A percentile compares a stretch with the other conserved stretches of the same genome.
Evolutionary conservation across 176 grass and related monocot species (phyloP).

Genomic region (Areca catechu): DNA sequence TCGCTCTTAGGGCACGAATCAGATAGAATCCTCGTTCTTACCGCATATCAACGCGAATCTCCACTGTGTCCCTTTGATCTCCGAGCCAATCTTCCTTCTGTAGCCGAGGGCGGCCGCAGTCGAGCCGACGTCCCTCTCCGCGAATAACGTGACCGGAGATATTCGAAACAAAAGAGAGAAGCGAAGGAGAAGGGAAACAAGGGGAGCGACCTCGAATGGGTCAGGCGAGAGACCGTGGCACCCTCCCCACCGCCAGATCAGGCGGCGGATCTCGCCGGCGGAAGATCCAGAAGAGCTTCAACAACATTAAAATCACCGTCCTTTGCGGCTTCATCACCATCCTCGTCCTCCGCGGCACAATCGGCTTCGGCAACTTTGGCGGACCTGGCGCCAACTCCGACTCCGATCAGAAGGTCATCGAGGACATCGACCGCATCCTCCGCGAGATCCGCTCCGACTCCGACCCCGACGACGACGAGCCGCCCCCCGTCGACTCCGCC

Average conservation of each 20-base stretch:
- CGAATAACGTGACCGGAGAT: too few relatives aligned
- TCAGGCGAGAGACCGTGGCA: neutral
- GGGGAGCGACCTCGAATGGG: too few relatives aligned
- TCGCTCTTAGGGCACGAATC: too few relatives aligned
- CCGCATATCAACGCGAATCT: too few relatives aligned
- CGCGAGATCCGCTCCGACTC: constrained; percentile 34
- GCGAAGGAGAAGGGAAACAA: too few relatives aligned
- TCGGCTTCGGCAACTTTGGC: constrained; percentile 33
- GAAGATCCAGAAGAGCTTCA: constrained; percentile 29
- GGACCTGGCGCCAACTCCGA: neutral
- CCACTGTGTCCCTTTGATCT: too few relatives aligned
- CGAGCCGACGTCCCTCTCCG: too few relatives aligned
- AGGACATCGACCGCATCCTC: constrained; percentile 43
- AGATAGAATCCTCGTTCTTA: too few relatives aligned
- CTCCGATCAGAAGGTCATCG: constrained; percentile 2
- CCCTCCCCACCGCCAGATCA: constrained; percentile 1
- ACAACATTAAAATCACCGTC: constrained; percentile 40
- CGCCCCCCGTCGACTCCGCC: too few relatives aligned
- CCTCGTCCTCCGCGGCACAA: constrained; percentile 41
- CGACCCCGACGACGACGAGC: constrained; percentile 17
- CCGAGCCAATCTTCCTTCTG: too few relatives aligned
- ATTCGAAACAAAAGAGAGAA: too few relatives aligned
- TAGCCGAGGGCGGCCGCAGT: too few relatives aligned
- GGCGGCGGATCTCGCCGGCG: constrained; percentile 21
- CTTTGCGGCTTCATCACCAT: constrained; percentile 42